Percentiles rank a stretch among this genome's conserved stretches.
phyloP scores from a whole-genome alignment of 169 alveolate genomes.

The Eimeria nieschulzi region DNA sequence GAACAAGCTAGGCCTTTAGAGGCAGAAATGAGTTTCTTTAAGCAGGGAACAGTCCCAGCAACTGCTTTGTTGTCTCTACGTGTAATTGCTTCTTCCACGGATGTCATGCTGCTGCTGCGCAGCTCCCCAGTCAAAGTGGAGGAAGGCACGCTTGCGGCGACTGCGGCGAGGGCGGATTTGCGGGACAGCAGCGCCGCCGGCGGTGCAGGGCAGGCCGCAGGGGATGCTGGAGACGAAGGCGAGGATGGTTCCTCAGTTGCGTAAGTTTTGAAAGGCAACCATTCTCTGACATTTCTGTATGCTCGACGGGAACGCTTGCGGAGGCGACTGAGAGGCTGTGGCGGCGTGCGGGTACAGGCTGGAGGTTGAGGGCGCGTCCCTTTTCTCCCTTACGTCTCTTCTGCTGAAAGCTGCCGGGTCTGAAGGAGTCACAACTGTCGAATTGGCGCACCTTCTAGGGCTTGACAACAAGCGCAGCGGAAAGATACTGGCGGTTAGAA shows the following conservation, averaged over 20 bases:
- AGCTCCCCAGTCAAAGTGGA: constrained; percentile 30
- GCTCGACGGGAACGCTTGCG: neutral
- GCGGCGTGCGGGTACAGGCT: neutral
- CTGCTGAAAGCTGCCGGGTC: constrained; percentile 47
- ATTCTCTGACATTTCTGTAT: neutral
- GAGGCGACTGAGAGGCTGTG: neutral
- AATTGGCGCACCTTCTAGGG: constrained; percentile 54
- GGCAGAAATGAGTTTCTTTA: neutral
- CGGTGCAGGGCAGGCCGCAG: neutral
- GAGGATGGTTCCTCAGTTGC: constrained; percentile 35
- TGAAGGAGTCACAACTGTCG: constrained; percentile 57
- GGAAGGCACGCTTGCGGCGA: constrained; percentile 37
- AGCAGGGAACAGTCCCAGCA: no score
- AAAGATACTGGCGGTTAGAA: constrained; percentile 61
- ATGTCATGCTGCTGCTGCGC: neutral
- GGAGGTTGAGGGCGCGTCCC: constrained; percentile 22
- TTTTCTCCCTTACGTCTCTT: neutral
- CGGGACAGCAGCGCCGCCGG: neutral
- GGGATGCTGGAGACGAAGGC: constrained; percentile 9
- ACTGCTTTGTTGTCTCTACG: no score
- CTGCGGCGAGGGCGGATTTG: constrained; percentile 17
- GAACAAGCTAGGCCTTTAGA: neutral
- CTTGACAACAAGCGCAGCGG: constrained; percentile 70
- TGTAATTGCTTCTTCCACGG: neutral
- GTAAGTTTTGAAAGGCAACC: neutral